Base-by-base conservation (phyloP, 257 asterid species). In the Solanum chmielewskii region DNA sequence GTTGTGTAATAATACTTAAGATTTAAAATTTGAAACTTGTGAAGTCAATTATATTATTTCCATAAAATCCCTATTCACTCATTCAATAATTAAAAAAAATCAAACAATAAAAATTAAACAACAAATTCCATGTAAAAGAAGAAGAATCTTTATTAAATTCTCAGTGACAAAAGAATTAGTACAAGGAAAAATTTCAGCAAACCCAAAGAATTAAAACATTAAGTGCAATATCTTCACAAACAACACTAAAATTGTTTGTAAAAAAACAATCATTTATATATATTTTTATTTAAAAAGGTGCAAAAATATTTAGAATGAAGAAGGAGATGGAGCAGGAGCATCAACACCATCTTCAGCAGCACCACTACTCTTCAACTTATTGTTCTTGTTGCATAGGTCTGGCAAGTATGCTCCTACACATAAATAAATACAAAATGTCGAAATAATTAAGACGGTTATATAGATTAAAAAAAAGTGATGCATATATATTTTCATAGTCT, bases 251-350 rank as follows among this genome's bases (percentile, higher is more conserved):
- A 35, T 27, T 42, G 29, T 44, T 80, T 80, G 44, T 80, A 47
- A 47, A 47, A 16, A 3, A 20, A 62, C 39, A 62, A 62, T 9
- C 4, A 42, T 77, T 16, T 31, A 27, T 45, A 45, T 5, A 0
- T 52, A 0, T 52, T 11, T 21, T 29, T 2, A 73, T 18, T 37
- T 5, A 6, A 52, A 16, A 27, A 44, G 39, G 84, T 44, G 7
- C 1, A 60, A 75, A 27, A 3, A 23, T n/a, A 59, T 52, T 87
- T 85, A 90, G 88, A 86, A 83, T 84, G 75, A 23, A 9, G 90
- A 82, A 60, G 93, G 92, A 33, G 93, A 83, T 4, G 92, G 87
- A 2, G 92, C 91, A 5, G 93, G 89, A 31, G 91, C 91, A 52
- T 49, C 74, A 14, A 86, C 91, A 37, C 12, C 20, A n/a, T 25